Base-by-base conservation (phyloP, 345 rosid genomes). In the Bruguiera gymnorhiza region DNA sequence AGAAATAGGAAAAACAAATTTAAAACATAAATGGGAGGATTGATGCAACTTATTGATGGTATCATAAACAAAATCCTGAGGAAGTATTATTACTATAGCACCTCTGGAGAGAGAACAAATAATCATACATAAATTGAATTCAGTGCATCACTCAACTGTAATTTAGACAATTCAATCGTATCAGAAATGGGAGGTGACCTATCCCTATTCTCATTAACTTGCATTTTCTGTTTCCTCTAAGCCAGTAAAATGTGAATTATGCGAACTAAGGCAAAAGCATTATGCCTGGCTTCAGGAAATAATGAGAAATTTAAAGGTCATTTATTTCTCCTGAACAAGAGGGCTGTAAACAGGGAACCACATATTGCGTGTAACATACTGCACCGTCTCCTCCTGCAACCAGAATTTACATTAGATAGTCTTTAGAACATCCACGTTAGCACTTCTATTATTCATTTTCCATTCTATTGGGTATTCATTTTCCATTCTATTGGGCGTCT, bases 341-440 rank as follows among this genome's bases (percentile, higher is more conserved):
- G 99, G 97, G 73, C 89, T 88, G 81, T 95, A 91, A 66, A 87
- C 18, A 36, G 97, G 99, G 85, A 69, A 95, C 97, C 99, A 95
- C 97, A 95, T 95, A 75, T 79, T 81, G 37, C 79, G 70, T 21
- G 75, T 84, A 6, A 95, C 79, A 71, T 87, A 85, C 62, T 82
- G 76, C 70, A 91, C 93, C 2, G 88, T 88, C 73, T 89, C 97
- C 77, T 90, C 96, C 99, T 95, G 88, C 85, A 85, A 32, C 53
- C 72, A 69, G 30, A 21, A 60, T 52, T 51, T 26, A 62, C 55
- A 63, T 1, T 6, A 65, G 6, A n/a, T 31, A 9, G 50, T 23
- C 21, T 32, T 72, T 5, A n/a, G 31, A 27, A 20, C 21, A 30
- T 46, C 56, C n/a, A 54, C 3, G 24, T 20, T 3, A 15, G 50